Evolutionary conservation across 768 basidiomycete genomes (phyloP).

Genomic region (Chalciporus sphaerocephalus): DNA sequence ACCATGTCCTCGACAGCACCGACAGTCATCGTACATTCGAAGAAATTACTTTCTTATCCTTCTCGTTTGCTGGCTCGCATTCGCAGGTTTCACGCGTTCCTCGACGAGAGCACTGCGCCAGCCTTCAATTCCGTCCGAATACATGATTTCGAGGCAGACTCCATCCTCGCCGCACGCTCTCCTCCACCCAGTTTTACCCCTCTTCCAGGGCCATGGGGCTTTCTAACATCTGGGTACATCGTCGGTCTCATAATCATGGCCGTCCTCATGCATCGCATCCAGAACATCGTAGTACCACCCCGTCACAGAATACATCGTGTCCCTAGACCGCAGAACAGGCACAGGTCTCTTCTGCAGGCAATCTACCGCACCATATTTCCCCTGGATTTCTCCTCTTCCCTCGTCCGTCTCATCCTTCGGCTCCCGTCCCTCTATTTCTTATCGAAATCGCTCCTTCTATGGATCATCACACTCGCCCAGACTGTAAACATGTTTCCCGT

Average conservation of each 20-base stretch:
- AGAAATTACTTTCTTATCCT: slow-evolving; percentile 36
- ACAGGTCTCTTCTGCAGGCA: slow-evolving; percentile 19
- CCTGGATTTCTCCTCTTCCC: slow-evolving; percentile 55
- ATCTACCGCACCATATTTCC: slow-evolving; percentile 50
- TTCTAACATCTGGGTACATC: slow-evolving; percentile 72
- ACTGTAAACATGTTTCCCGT: slow-evolving; percentile 42
- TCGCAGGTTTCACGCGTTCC: slow-evolving; percentile 32
- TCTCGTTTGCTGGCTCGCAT: slow-evolving; percentile 39
- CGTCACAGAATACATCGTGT: slow-evolving; percentile 28
- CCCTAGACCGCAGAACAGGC: slow-evolving; percentile 22
- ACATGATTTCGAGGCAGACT: slow-evolving; percentile 6
- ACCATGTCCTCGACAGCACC: not conserved
- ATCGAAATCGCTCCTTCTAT: slow-evolving; percentile 51
- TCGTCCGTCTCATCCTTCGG: slow-evolving; percentile 56
- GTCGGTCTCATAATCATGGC: slow-evolving; percentile 64
- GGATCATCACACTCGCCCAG: slow-evolving; percentile 58
- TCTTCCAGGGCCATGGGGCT: slow-evolving; percentile 63
- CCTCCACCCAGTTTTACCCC: slow-evolving; percentile 12
- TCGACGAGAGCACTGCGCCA: slow-evolving; percentile 18
- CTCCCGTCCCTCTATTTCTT: slow-evolving; percentile 62
- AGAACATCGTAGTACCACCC: slow-evolving; percentile 71
- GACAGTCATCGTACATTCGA: too few relatives aligned
- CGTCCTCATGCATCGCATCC: slow-evolving; percentile 68
- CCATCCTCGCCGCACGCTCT: slow-evolving; percentile 3
- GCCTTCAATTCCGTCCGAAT: not conserved